Evolutionary conservation across 2,329 filamentous ascomycete genomes (phyloP).

Genomic region (Simplicillium sp.): DNA sequence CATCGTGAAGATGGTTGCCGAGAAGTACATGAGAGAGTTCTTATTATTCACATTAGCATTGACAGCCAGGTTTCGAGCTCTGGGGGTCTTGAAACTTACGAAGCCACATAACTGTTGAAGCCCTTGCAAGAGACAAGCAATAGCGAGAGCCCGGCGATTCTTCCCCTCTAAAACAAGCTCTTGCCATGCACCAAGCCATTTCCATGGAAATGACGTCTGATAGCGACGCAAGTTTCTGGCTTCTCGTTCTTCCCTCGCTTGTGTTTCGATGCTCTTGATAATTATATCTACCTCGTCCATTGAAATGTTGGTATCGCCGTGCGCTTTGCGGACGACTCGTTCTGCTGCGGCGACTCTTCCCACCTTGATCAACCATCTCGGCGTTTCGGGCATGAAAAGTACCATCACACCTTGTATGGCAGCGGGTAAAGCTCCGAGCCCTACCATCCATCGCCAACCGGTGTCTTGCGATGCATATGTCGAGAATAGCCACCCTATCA

Average conservation of each 20-base stretch:
- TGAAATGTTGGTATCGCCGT: constrained; percentile 37
- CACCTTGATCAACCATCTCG: constrained; percentile 72
- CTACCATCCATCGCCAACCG: constrained; percentile 90
- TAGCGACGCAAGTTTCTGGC: constrained; percentile 26
- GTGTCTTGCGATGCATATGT: constrained; percentile 37
- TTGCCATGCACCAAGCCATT: constrained; percentile 36
- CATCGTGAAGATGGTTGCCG: constrained; percentile 69
- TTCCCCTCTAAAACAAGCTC: constrained; percentile 48
- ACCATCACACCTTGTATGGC: constrained; percentile 60
- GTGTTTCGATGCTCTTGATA: constrained; percentile 60
- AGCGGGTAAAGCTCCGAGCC: constrained; percentile 71
- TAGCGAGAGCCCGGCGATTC: constrained; percentile 66
- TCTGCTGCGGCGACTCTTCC: constrained; percentile 54
- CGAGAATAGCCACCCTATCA: constrained; percentile 69
- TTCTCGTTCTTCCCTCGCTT: constrained; percentile 56
- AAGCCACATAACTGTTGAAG: constrained; percentile 86
- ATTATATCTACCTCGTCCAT: constrained; percentile 45
- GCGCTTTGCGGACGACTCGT: constrained; percentile 55
- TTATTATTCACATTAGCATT: constrained; percentile 15
- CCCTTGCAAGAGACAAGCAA: constrained; percentile 79
- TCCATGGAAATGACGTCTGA: constrained; percentile 16
- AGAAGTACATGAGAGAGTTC: constrained; percentile 92
- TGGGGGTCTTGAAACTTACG: too few relatives aligned
- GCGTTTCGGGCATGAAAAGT: constrained; percentile 73
- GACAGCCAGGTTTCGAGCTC: background rate